phyloP scores from a whole-genome alignment of 2,329 filamentous ascomycete genomes.

The Alternaria sp. region DNA sequence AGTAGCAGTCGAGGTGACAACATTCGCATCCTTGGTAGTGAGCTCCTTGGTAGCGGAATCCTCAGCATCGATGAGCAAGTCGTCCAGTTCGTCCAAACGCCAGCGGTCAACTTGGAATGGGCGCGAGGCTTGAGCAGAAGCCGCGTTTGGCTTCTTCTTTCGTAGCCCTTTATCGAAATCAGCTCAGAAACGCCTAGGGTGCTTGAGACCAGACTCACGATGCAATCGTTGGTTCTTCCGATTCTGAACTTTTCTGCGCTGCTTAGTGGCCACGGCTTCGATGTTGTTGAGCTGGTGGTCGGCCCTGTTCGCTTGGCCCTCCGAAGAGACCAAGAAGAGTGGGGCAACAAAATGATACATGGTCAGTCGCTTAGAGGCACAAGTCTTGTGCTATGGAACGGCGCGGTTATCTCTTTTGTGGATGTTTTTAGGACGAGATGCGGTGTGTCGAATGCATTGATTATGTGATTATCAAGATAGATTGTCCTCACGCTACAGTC shows the following conservation, averaged over 20 bases:
- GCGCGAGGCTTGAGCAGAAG: not conserved
- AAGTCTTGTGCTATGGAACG: accelerated
- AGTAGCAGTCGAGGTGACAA: not conserved
- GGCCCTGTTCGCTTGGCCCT: not conserved
- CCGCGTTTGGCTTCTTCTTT: not conserved
- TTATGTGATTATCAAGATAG: not conserved
- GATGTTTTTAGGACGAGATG: too few relatives aligned
- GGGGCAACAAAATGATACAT: not conserved
- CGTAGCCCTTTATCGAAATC: not conserved
- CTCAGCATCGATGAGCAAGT: not conserved
- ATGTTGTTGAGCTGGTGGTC: not conserved
- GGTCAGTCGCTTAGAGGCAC: not conserved
- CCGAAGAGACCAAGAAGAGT: not conserved
- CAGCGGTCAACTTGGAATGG: conserved; percentile 5
- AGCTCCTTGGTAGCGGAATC: not conserved
- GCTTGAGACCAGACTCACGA: conserved; percentile 1
- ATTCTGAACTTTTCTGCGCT: conserved; percentile 17
- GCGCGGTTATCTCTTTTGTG: too few relatives aligned
- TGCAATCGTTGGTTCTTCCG: conserved; percentile 14
- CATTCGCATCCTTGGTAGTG: not conserved
- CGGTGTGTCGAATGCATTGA: not conserved
- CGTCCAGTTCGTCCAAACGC: conserved; percentile 4
- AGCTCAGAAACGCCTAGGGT: not conserved
- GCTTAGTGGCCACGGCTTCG: conserved; percentile 2
- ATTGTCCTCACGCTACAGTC: not conserved